A percentile compares a stretch with the other conserved stretches of the same genome.
These are phyloP conservation scores for Themeda triandra DNA, from an alignment of 176 grass and related monocot genomes.

Conservation along the genomic window DNA sequence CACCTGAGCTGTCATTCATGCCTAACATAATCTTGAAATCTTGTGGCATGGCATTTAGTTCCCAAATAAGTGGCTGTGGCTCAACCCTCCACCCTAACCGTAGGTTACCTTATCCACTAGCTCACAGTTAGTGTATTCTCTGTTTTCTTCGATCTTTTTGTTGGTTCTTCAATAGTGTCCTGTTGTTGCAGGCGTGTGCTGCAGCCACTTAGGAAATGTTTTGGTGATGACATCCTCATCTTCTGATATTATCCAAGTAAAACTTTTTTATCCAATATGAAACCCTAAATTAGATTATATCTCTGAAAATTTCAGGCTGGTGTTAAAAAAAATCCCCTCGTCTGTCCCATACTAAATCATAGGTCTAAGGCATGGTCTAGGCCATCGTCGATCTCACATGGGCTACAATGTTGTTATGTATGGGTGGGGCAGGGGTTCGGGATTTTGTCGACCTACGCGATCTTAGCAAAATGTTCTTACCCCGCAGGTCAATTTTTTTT, in stretches of 20 bases:
- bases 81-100: slow-evolving; percentile 34
- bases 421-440: neutral
- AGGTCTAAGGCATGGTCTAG: neutral
- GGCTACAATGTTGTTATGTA: neutral
- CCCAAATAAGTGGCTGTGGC: slow-evolving; percentile 45
- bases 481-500: neutral
- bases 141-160: slow-evolving; percentile 27
- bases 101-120: slow-evolving; percentile 48
- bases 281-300: neutral
- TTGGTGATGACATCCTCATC: slow-evolving; percentile 30
- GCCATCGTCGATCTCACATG: neutral
- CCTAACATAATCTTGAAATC: slow-evolving; percentile 47
- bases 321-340: neutral
- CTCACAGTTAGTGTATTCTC: slow-evolving; percentile 20
- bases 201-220: slow-evolving; percentile 39
- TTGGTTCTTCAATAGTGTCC: slow-evolving; percentile 35
- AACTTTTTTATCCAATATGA: no score
- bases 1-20: neutral
- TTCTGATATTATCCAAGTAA: slow-evolving; percentile 28
- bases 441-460: neutral
- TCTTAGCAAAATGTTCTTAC: neutral
- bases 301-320: neutral
- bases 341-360: neutral
- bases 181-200: slow-evolving; percentile 33
- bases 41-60: slow-evolving; percentile 33